These are phyloP conservation scores for Zanthoxylum bungeanum DNA, from an alignment of 345 rosid genomes.

Conservation along the genomic window DNA sequence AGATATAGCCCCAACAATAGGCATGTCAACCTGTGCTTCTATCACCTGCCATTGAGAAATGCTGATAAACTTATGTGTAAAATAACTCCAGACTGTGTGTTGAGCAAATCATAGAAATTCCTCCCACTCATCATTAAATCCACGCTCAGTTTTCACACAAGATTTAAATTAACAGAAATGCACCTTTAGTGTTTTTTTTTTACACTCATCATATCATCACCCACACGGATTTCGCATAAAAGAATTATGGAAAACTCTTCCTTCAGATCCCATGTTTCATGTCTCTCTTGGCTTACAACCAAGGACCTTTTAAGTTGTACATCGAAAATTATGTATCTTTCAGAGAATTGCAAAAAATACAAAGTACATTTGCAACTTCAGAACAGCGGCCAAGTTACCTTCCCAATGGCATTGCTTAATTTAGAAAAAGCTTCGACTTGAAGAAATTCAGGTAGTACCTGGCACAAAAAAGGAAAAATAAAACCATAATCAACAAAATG, in stretches of 20 bases:
- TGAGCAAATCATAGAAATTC: not conserved
- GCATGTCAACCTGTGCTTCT: constrained; percentile 87
- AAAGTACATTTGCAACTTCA: constrained; percentile 8
- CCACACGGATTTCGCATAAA: not conserved
- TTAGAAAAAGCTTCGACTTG: constrained; percentile 91
- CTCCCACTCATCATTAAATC: not conserved
- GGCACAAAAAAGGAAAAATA: not conserved
- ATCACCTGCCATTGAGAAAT: constrained; percentile 52
- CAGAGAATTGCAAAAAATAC: not conserved
- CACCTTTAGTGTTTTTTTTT: not conserved
- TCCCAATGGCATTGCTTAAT: constrained; percentile 79
- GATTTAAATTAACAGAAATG: not conserved
- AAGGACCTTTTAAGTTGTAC: not conserved
- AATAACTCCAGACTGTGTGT: not conserved
- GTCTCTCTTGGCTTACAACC: not conserved
- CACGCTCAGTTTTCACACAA: not conserved
- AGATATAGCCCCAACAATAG: constrained; percentile 74
- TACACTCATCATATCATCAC: not conserved
- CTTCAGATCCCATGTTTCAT: not conserved
- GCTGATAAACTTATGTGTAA: constrained; percentile 1
- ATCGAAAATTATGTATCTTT: not conserved
- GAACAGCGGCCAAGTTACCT: constrained; percentile 42
- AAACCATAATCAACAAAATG: constrained; percentile 9
- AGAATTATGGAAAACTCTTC: not conserved
- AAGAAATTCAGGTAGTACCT: constrained; percentile 79